Evolutionary conservation across 768 basidiomycete species (phyloP).

Genomic region (Tylopilus plumbeoviolaceoides): DNA sequence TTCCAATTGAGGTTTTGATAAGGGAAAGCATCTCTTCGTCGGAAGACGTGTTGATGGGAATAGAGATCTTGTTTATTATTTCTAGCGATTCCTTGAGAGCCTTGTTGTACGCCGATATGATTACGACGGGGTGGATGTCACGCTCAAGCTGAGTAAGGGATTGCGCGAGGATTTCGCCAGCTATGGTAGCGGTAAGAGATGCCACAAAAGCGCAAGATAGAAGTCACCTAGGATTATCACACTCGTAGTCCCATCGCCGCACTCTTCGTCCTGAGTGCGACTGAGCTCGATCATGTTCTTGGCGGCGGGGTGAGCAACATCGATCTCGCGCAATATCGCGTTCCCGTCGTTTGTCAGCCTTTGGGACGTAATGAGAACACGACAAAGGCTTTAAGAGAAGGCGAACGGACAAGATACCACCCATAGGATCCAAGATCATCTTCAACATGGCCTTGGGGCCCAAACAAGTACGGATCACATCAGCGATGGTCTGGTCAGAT

Average conservation of each 20-base stretch:
- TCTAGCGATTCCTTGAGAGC: constrained; percentile 89
- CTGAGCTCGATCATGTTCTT: constrained; percentile 99
- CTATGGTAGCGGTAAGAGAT: constrained; percentile 32
- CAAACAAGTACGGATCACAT: constrained; percentile 95
- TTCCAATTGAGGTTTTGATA: constrained; percentile 98
- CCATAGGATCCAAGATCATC: constrained; percentile 99
- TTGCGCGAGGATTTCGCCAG: constrained; percentile 96
- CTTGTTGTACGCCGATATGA: constrained; percentile 97
- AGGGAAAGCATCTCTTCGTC: constrained; percentile 92
- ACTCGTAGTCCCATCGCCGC: constrained; percentile 97
- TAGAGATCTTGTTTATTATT: constrained; percentile 82
- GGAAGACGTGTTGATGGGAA: constrained; percentile 82
- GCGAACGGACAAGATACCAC: constrained; percentile 81
- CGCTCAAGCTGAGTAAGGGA: constrained; percentile 91
- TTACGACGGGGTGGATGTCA: constrained; percentile 97
- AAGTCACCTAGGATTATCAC: constrained; percentile 91
- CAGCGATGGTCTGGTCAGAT: constrained; percentile 78
- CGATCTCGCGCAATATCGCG: constrained; percentile 96
- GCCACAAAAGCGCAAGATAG: not conserved
- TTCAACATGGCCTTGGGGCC: constrained; percentile 99
- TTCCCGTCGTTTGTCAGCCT: constrained; percentile 99
- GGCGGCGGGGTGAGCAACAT: constrained; percentile 97
- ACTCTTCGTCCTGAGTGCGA: constrained; percentile 97
- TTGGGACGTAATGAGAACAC: not conserved
- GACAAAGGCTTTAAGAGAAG: not conserved